A percentile compares a stretch with the other conserved stretches of the same genome.
phyloP scores from a whole-genome alignment of 805 yeast genomes.

The Yueomyces sinensis region DNA sequence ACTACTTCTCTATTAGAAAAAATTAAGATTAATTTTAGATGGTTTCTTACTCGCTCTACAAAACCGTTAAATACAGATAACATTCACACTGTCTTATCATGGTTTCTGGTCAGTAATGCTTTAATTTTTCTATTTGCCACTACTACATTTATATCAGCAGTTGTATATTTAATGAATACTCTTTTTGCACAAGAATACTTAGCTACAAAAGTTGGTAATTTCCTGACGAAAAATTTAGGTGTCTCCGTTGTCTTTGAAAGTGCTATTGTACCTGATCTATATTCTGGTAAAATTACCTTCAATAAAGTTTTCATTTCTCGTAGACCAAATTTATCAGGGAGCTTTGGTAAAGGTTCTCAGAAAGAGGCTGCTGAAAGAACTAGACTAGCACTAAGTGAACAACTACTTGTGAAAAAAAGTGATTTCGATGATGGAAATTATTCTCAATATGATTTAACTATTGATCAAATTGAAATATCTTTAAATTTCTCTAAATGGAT shows the following conservation, averaged over 20 bases:
- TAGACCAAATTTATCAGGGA: constrained; percentile 45
- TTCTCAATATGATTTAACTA: constrained; percentile 86
- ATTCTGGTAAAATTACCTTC: constrained; percentile 72
- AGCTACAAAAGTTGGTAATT: constrained; percentile 69
- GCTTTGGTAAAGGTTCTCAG: constrained; percentile 61
- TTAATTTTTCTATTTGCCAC: constrained; percentile 73
- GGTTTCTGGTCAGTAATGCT: constrained; percentile 84
- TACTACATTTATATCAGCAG: constrained; percentile 78
- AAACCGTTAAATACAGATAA: constrained; percentile 91
- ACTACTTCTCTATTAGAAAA: constrained; percentile 30
- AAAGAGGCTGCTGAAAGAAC: constrained; percentile 55
- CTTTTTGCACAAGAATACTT: constrained; percentile 54
- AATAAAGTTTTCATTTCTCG: constrained; percentile 75
- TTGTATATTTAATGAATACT: constrained; percentile 58
- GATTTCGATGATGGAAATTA: constrained; percentile 79
- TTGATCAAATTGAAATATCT: constrained; percentile 72
- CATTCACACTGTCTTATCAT: constrained; percentile 76
- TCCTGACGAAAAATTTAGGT: constrained; percentile 72
- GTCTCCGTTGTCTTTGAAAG: constrained; percentile 78
- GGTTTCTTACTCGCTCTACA: constrained; percentile 63
- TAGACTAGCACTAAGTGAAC: constrained; percentile 20
- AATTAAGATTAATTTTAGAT: constrained; percentile 40
- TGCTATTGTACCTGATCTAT: constrained; percentile 93
- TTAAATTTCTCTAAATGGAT: constrained; percentile 78
- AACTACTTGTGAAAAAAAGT: constrained; percentile 23